Percentiles rank a stretch among this genome's conserved stretches.
Evolutionary conservation across 2,329 filamentous ascomycete species (phyloP).

Genomic region (Fusarium heterosporum): DNA sequence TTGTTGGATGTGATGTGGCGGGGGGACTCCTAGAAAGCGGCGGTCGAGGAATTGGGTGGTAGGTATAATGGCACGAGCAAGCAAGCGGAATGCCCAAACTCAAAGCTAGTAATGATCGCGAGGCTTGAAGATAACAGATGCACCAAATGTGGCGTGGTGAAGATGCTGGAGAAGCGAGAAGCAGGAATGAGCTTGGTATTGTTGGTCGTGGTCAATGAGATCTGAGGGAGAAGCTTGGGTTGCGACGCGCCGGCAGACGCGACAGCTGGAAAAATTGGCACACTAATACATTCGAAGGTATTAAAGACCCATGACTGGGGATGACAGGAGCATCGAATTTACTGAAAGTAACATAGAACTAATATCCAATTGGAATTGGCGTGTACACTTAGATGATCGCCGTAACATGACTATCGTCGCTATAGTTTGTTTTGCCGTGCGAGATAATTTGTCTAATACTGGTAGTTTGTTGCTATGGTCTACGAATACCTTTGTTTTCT

Average conservation of each 20-base stretch:
- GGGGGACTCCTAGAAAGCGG: constrained; percentile 19
- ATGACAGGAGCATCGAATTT: neutral
- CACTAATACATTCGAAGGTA: constrained; percentile 10
- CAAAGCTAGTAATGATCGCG: constrained; percentile 30
- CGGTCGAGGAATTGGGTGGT: constrained; percentile 24
- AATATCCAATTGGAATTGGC: neutral
- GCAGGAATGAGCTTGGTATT: constrained; percentile 36
- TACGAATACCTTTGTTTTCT: neutral
- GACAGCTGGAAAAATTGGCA: constrained; percentile 18
- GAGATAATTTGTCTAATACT: neutral
- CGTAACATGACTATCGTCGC: neutral
- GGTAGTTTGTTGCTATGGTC: neutral
- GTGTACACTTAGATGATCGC: neutral
- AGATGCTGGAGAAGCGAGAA: constrained; percentile 33
- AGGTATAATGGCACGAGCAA: constrained; percentile 4
- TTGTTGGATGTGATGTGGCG: constrained; percentile 39
- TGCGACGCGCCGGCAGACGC: constrained; percentile 38
- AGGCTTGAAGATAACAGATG: constrained; percentile 19
- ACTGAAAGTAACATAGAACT: neutral
- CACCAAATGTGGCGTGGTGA: constrained; percentile 8
- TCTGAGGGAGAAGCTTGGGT: constrained; percentile 34
- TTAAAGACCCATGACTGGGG: neutral
- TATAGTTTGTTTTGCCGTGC: neutral
- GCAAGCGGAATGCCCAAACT: constrained; percentile 12
- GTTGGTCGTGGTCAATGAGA: constrained; percentile 35